Percentiles rank a stretch among this genome's conserved stretches.
phyloP scores from a whole-genome alignment of 257 asterid species.

The Rhazya stricta region DNA sequence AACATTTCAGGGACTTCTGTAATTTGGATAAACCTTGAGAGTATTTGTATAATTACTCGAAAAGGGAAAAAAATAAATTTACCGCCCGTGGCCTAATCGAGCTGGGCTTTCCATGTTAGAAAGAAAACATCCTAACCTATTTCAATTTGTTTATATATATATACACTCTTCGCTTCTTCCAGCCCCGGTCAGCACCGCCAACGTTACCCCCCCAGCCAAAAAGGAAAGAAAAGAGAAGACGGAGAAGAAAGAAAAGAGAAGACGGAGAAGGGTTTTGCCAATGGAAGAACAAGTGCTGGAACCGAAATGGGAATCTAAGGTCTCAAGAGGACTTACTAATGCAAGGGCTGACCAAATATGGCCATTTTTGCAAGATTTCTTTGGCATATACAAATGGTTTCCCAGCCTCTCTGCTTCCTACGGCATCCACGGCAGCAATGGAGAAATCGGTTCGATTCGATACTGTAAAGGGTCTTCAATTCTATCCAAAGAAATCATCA shows the following conservation, averaged over 20 bases:
- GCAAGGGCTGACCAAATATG: constrained; percentile 54
- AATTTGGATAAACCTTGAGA: too few relatives aligned
- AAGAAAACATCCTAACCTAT: too few relatives aligned
- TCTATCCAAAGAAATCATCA: constrained; percentile 11
- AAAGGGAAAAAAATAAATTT: too few relatives aligned
- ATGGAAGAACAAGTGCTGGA: constrained; percentile 17
- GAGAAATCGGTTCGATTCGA: constrained; percentile 63
- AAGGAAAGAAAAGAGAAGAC: too few relatives aligned
- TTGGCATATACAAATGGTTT: constrained; percentile 66
- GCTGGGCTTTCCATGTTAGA: too few relatives aligned
- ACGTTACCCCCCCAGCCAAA: not conserved
- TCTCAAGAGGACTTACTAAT: constrained; percentile 37
- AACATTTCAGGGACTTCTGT: too few relatives aligned
- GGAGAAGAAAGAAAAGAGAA: not conserved
- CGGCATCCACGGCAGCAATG: constrained; percentile 61
- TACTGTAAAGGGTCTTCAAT: constrained; percentile 55
- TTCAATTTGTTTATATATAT: too few relatives aligned
- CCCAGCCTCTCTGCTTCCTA: constrained; percentile 52
- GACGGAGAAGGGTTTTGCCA: not conserved
- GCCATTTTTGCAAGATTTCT: constrained; percentile 54
- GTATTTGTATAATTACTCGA: too few relatives aligned
- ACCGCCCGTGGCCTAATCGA: too few relatives aligned
- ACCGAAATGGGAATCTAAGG: constrained; percentile 50
- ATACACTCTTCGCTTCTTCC: not conserved
- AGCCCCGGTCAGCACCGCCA: not conserved